phyloP scores from a whole-genome alignment of 2,329 filamentous ascomycete species.

The Polychaeton citri region DNA sequence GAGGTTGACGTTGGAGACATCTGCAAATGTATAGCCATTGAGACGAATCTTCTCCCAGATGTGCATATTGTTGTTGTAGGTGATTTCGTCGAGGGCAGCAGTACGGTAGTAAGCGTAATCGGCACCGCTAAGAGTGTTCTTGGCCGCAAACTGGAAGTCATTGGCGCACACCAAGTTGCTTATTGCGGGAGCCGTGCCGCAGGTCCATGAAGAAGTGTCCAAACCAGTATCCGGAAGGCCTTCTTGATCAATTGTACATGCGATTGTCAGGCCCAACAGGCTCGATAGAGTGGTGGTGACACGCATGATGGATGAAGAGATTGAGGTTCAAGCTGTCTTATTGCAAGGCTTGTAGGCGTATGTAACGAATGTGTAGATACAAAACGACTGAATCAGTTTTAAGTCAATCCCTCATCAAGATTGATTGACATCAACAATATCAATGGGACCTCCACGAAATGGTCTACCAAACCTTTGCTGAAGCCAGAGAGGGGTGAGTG shows the following conservation, averaged over 20 bases:
- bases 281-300: not conserved
- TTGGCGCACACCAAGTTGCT: slow-evolving; percentile 13
- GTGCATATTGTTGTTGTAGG: slow-evolving; percentile 15
- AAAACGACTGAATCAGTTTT: no score
- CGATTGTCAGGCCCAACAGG: not conserved
- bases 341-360: no score
- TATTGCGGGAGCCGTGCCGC: slow-evolving; percentile 12
- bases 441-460: no score
- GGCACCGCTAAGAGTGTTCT: slow-evolving; percentile 25
- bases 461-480: no score
- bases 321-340: no score
- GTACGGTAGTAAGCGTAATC: slow-evolving; percentile 18
- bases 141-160: slow-evolving; percentile 25
- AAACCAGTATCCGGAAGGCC: slow-evolving; percentile 17
- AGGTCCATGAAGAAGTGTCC: slow-evolving; percentile 14
- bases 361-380: no score
- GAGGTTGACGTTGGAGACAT: slow-evolving; percentile 12
- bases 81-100: slow-evolving; percentile 16
- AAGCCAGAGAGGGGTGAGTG: no score
- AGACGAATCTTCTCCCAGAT: slow-evolving; percentile 14
- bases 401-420: no score
- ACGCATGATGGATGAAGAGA: slow-evolving; percentile 1
- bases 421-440: no score
- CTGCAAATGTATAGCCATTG: slow-evolving; percentile 14
- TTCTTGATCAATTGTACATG: slow-evolving; percentile 11